Evolutionary conservation across 208 protist genomes (phyloP).

Genomic region (Balamuthia mandrillaris): DNA sequence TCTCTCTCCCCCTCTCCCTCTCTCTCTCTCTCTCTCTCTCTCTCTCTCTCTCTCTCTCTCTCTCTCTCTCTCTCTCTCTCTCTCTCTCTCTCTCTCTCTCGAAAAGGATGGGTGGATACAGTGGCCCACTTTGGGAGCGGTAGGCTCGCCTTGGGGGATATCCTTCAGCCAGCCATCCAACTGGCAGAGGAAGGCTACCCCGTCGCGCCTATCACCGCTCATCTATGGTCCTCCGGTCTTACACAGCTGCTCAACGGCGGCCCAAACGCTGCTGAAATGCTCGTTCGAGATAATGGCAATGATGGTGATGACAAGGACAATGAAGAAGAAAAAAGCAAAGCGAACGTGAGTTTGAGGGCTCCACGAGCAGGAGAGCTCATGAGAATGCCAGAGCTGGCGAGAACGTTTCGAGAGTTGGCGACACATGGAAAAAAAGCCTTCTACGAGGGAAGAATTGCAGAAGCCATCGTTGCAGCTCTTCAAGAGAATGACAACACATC

Average conservation of each 20-base stretch:
- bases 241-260: background rate
- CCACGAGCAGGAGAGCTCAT: conserved; percentile 57
- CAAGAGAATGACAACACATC: conserved; percentile 42
- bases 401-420: conserved; percentile 56
- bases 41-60: no score
- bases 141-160: conserved; percentile 37
- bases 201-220: conserved; percentile 38
- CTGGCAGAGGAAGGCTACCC: conserved; percentile 59
- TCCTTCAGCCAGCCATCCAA: conserved; percentile 64
- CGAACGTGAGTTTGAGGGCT: no score
- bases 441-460: conserved; percentile 58
- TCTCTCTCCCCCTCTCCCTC: no score
- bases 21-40: no score
- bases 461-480: conserved; percentile 63
- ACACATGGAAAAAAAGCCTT: conserved; percentile 63
- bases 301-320: no score
- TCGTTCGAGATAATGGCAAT: no score
- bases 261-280: no score
- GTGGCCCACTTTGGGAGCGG: conserved; percentile 63
- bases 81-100: no score
- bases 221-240: conserved; percentile 30
- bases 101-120: conserved; percentile 65
- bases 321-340: no score
- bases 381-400: conserved; percentile 56
- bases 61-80: no score